phyloP scores from a whole-genome alignment of 306 rosid genomes.

The Boehmeria nivea region DNA sequence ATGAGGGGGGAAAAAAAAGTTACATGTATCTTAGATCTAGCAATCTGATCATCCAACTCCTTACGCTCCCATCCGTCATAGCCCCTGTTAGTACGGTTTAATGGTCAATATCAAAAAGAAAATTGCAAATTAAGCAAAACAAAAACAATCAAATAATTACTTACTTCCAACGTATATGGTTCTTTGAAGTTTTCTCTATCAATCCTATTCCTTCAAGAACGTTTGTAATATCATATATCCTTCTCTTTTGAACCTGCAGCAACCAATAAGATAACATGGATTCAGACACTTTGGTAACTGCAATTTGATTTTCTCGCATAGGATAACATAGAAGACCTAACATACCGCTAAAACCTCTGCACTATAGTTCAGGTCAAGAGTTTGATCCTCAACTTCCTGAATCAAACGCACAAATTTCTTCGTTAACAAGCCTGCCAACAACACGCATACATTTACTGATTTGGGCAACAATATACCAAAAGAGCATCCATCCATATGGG shows the following conservation, averaged over 20 bases:
- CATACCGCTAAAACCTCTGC: conserved; percentile 65
- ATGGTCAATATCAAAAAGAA: conserved; percentile 8
- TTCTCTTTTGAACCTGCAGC: conserved; percentile 73
- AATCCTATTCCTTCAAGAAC: conserved; percentile 85
- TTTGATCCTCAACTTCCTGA: conserved; percentile 58
- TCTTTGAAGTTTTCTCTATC: conserved; percentile 74
- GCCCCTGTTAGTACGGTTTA: conserved; percentile 42
- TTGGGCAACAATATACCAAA: neutral
- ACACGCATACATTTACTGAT: conserved; percentile 11
- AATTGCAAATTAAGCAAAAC: neutral
- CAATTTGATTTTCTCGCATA: neutral
- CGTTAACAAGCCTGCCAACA: conserved; percentile 66
- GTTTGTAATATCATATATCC: conserved; percentile 83
- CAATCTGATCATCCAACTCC: conserved; percentile 42
- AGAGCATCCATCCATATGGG: neutral
- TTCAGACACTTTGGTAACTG: neutral
- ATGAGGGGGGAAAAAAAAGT: neutral
- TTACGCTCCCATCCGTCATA: conserved; percentile 27
- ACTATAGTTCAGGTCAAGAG: conserved; percentile 65
- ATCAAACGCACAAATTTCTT: conserved; percentile 66
- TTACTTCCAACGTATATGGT: conserved; percentile 83
- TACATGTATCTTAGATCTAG: conserved; percentile 35
- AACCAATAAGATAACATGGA: neutral
- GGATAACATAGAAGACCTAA: conserved; percentile 3
- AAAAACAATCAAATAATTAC: neutral